Percentiles rank a stretch among this genome's conserved stretches.
phyloP scores from a whole-genome alignment of 1,139 yeast genomes.

The Yamadazyma oceani region DNA sequence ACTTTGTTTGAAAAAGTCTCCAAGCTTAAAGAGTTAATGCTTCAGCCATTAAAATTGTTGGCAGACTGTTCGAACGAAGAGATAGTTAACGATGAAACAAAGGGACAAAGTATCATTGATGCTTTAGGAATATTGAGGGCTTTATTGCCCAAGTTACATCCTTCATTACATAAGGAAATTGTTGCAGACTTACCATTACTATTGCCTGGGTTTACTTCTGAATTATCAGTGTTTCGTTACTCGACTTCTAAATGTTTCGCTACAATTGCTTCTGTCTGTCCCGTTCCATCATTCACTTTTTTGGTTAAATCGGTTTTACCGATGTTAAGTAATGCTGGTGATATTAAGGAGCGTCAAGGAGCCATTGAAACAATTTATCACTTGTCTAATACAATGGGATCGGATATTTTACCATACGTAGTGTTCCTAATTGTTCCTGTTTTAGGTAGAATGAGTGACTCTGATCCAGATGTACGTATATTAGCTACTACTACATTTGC shows the following conservation, averaged over 20 bases:
- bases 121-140: constrained; percentile 82
- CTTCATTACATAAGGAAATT: constrained; percentile 50
- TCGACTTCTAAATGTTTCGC: constrained; percentile 92
- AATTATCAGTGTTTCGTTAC: constrained; percentile 79
- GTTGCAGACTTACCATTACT: constrained; percentile 48
- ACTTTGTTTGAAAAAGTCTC: constrained; percentile 63
- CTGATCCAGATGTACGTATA: constrained; percentile 84
- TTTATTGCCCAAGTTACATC: constrained; percentile 61
- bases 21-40: constrained; percentile 64
- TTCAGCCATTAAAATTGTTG: constrained; percentile 56
- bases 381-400: constrained; percentile 81
- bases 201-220: constrained; percentile 63
- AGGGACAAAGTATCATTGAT: constrained; percentile 85
- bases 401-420: constrained; percentile 87
- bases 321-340: constrained; percentile 77
- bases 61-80: constrained; percentile 30
- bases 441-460: constrained; percentile 96
- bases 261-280: constrained; percentile 70
- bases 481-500: constrained; percentile 97
- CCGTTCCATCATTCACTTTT: constrained; percentile 73
- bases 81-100: constrained; percentile 41
- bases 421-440: constrained; percentile 96
- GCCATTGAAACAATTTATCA: constrained; percentile 91
- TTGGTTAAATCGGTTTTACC: constrained; percentile 81
- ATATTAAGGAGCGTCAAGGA: constrained; percentile 81